Conservation (phyloP, 495 filamentous ascomycete genomes). For the Parmelia sp. region DNA sequence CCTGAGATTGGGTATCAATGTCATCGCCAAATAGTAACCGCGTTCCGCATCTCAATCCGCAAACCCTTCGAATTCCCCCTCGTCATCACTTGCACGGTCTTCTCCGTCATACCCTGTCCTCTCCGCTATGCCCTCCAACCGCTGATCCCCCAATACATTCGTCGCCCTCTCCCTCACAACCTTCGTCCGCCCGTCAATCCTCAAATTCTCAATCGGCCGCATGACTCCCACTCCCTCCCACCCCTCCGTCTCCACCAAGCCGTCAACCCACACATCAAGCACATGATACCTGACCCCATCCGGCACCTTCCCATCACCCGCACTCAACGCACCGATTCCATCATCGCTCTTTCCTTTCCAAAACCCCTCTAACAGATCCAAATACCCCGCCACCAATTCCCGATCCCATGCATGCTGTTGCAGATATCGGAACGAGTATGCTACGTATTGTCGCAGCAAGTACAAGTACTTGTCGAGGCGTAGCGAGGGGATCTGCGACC, state of each 20-base stretch:
- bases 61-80: slow-evolving; percentile 68
- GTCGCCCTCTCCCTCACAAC: slow-evolving; percentile 62
- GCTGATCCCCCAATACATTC: slow-evolving; percentile 68
- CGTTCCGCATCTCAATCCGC: slow-evolving; percentile 39
- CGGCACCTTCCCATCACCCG: slow-evolving; percentile 49
- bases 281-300: slow-evolving; percentile 84
- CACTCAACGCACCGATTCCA: slow-evolving; percentile 40
- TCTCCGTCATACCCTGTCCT: slow-evolving; percentile 18
- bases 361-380: slow-evolving; percentile 28
- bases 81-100: slow-evolving; percentile 42
- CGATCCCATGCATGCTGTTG: slow-evolving; percentile 30
- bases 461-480: slow-evolving; percentile 91
- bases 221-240: slow-evolving; percentile 39
- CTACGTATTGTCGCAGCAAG: slow-evolving; percentile 71
- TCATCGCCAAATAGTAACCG: not conserved
- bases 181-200: slow-evolving; percentile 57
- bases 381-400: slow-evolving; percentile 30
- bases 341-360: slow-evolving; percentile 29
- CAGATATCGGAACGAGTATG: slow-evolving; percentile 44
- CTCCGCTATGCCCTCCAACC: slow-evolving; percentile 49
- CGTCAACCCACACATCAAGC: slow-evolving; percentile 85
- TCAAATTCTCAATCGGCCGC: slow-evolving; percentile 52
- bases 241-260: slow-evolving; percentile 58
- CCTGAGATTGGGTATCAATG: not conserved
- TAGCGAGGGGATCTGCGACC: slow-evolving; percentile 72